Evolutionary conservation across 2,329 filamentous ascomycete species (phyloP).

Genomic region (Trichoderma sp.): DNA sequence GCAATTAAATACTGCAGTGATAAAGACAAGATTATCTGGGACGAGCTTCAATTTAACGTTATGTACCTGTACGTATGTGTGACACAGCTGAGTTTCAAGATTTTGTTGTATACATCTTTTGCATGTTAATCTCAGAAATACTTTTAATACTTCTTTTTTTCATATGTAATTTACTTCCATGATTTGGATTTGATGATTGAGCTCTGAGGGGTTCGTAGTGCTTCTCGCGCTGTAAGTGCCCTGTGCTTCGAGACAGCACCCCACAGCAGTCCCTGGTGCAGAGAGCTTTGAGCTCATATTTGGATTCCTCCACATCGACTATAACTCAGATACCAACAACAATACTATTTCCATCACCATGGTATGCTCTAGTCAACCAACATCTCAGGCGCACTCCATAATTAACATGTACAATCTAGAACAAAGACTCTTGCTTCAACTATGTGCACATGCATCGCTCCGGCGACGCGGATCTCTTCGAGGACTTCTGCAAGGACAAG

Average conservation of each 20-base stretch:
- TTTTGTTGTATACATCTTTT: not conserved
- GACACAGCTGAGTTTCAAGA: not conserved
- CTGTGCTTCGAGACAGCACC: not conserved
- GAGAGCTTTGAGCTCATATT: not conserved
- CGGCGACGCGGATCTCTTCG: constrained; percentile 77
- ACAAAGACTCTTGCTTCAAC: constrained; percentile 76
- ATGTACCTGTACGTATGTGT: not conserved
- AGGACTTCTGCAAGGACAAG: constrained; percentile 72
- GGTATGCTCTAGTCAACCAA: not conserved
- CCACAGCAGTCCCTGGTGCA: not conserved
- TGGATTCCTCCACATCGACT: not conserved
- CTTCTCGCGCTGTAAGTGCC: not conserved
- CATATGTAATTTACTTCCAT: no score
- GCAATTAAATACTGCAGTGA: not conserved
- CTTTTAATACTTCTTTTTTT: no score
- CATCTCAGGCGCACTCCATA: not conserved
- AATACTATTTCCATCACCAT: not conserved
- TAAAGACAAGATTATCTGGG: not conserved
- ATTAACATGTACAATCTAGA: constrained; percentile 44
- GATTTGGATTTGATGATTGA: no score
- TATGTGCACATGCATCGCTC: constrained; percentile 75
- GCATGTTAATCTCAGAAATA: not conserved
- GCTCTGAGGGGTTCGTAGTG: not conserved
- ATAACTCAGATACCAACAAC: not conserved
- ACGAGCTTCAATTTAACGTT: no score